phyloP scores from a whole-genome alignment of 495 filamentous ascomycete genomes.

The Penicillium diatomitis region DNA sequence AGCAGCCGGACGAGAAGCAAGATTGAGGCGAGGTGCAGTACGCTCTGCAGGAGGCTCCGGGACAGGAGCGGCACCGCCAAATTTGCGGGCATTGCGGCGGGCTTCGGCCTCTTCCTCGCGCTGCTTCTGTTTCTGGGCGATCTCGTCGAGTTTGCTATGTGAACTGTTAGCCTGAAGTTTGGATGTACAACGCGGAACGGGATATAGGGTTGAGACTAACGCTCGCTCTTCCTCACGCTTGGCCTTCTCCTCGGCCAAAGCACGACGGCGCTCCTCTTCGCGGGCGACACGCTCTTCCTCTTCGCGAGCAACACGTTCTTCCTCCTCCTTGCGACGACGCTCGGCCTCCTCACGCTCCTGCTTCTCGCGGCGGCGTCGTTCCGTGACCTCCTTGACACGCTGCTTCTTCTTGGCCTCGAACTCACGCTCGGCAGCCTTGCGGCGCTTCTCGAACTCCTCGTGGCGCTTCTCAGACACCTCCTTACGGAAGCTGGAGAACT shows the following conservation, averaged over 20 bases:
- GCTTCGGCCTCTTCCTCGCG: slow-evolving; percentile 62
- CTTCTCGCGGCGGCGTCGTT: slow-evolving; percentile 63
- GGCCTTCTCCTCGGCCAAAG: slow-evolving; percentile 63
- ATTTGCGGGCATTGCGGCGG: slow-evolving; percentile 40
- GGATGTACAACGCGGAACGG: neutral
- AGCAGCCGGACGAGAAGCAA: slow-evolving; percentile 45
- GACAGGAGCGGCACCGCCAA: slow-evolving; percentile 12
- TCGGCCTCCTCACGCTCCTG: slow-evolving; percentile 76
- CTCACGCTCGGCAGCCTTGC: slow-evolving; percentile 80
- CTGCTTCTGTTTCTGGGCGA: slow-evolving; percentile 54
- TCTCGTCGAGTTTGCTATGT: slow-evolving; percentile 54
- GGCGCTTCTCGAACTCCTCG: slow-evolving; percentile 90
- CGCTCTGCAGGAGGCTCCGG: slow-evolving; percentile 46
- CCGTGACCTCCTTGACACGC: slow-evolving; percentile 73
- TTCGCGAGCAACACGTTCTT: slow-evolving; percentile 68
- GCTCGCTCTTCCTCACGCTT: slow-evolving; percentile 77
- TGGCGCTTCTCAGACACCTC: slow-evolving; percentile 75
- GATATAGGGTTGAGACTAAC: slow-evolving; percentile 31
- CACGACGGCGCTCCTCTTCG: slow-evolving; percentile 59
- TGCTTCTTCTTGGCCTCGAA: slow-evolving; percentile 80
- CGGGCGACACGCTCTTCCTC: slow-evolving; percentile 69
- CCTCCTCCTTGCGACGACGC: slow-evolving; percentile 64
- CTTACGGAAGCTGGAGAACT: slow-evolving; percentile 73
- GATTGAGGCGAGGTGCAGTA: slow-evolving; percentile 55
- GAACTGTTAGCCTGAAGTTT: slow-evolving; percentile 10